These are phyloP conservation scores for Aspergillus vadensis DNA, from an alignment of 2,329 filamentous ascomycete genomes.

Conservation along the genomic window DNA sequence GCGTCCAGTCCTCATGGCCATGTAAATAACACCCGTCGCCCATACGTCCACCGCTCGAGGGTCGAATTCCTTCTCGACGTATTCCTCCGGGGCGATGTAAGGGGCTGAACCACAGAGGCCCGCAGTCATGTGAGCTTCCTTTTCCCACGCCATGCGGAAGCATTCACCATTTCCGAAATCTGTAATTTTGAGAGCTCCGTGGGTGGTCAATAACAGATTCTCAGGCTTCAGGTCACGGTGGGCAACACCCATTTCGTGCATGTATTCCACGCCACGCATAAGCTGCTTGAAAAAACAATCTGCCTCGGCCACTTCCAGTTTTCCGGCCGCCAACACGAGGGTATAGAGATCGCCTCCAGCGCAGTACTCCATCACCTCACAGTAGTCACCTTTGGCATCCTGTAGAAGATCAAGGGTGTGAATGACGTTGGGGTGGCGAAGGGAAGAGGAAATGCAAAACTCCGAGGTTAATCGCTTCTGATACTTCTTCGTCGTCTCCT, in stretches of 20 bases:
- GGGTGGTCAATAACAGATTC: slow-evolving; percentile 89
- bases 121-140: slow-evolving; percentile 96
- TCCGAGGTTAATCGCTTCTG: slow-evolving; percentile 96
- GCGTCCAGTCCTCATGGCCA: slow-evolving; percentile 96
- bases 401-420: slow-evolving; percentile 94
- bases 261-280: slow-evolving; percentile 98
- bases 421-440: slow-evolving; percentile 96
- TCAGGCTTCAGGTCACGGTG: slow-evolving; percentile 97
- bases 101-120: slow-evolving; percentile 94
- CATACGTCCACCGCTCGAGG: slow-evolving; percentile 97
- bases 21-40: slow-evolving; percentile 98
- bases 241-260: slow-evolving; percentile 98
- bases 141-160: slow-evolving; percentile 99
- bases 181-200: slow-evolving; percentile 92
- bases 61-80: slow-evolving; percentile 92
- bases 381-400: slow-evolving; percentile 95
- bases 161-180: slow-evolving; percentile 99
- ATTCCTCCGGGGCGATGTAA: slow-evolving; percentile 97
- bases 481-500: slow-evolving; percentile 96
- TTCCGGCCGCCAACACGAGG: slow-evolving; percentile 83
- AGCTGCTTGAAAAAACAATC: slow-evolving; percentile 99
- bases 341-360: slow-evolving; percentile 95
- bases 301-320: slow-evolving; percentile 84
- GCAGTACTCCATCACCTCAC: slow-evolving; percentile 99
- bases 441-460: slow-evolving; percentile 96